A percentile compares a stretch with the other conserved stretches of the same genome.
Evolutionary conservation across 352 stramenopile genomes (phyloP).

Genomic region (Phytophthora pinifolia): DNA sequence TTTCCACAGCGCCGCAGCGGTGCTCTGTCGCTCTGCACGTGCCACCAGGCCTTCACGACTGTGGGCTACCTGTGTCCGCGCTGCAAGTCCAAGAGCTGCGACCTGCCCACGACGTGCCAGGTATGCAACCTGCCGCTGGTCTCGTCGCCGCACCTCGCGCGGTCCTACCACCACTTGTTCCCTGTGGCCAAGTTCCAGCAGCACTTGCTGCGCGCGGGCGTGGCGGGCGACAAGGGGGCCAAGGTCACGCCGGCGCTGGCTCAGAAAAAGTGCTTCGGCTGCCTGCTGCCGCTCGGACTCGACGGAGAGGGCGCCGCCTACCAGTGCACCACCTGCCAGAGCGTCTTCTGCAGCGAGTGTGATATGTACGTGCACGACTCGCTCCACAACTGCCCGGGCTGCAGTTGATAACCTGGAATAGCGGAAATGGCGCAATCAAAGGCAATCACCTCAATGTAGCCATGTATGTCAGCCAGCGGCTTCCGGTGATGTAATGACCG

Average conservation of each 20-base stretch:
- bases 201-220: slow-evolving; percentile 37
- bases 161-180: slow-evolving; percentile 99
- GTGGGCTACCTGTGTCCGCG: slow-evolving; percentile 94
- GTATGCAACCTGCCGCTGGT: slow-evolving; percentile 97
- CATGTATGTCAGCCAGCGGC: not conserved
- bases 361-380: slow-evolving; percentile 98
- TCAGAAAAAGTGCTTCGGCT: slow-evolving; percentile 79
- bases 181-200: slow-evolving; percentile 94
- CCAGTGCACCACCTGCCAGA: slow-evolving; percentile 89
- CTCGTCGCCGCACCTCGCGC: slow-evolving; percentile 95
- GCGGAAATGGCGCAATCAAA: slow-evolving; percentile 2
- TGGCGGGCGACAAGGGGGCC: slow-evolving; percentile 20
- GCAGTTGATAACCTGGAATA: slow-evolving; percentile 43
- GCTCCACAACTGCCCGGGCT: slow-evolving; percentile 98
- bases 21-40: slow-evolving; percentile 82
- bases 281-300: slow-evolving; percentile 52
- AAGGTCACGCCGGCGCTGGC: slow-evolving; percentile 21
- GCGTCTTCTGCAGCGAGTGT: slow-evolving; percentile 96
- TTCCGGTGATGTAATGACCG: slow-evolving; percentile 13
- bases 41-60: slow-evolving; percentile 85
- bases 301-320: slow-evolving; percentile 62
- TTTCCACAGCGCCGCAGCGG: slow-evolving; percentile 79
- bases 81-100: slow-evolving; percentile 94
- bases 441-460: slow-evolving; percentile 14
- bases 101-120: slow-evolving; percentile 95